These are phyloP conservation scores for Vitis riparia DNA, from an alignment of 164 flowering plant genomes.

Conservation along the genomic window DNA sequence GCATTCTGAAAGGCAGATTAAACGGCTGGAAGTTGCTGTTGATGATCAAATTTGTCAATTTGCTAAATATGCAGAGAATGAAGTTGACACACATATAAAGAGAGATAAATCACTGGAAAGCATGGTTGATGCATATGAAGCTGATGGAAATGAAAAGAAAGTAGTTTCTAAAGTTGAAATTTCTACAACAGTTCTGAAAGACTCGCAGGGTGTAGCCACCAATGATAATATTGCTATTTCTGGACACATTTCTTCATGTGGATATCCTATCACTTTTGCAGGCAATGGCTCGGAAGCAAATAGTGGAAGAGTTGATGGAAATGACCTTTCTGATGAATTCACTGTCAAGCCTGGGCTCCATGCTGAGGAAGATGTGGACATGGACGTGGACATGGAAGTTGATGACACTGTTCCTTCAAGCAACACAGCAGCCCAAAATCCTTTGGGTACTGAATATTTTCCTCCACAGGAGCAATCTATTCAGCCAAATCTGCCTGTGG, in stretches of 20 bases:
- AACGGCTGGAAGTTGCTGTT: constrained; percentile 46
- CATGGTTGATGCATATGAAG: constrained; percentile 21
- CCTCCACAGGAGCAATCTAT: constrained; percentile 20
- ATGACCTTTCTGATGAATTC: constrained; percentile 16
- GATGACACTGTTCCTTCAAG: constrained; percentile 52
- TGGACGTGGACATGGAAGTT: constrained; percentile 99
- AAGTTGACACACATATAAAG: constrained; percentile 19
- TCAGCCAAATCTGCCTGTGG: constrained; percentile 26
- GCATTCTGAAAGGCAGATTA: constrained; percentile 67
- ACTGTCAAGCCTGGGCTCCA: constrained; percentile 16
- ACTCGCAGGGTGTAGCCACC: background rate
- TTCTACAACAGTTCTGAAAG: background rate
- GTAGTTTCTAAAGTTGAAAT: constrained; percentile 7
- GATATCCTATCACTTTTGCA: constrained; percentile 9
- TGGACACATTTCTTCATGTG: constrained; percentile 17
- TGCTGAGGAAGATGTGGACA: constrained; percentile 67
- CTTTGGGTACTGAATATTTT: constrained; percentile 6
- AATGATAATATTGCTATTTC: constrained; percentile 4
- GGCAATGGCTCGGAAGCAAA: constrained; percentile 10
- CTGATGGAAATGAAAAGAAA: constrained; percentile 18
- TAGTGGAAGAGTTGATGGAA: constrained; percentile 18
- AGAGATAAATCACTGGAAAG: constrained; percentile 18
- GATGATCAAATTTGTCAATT: constrained; percentile 34
- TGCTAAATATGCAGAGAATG: constrained; percentile 28
- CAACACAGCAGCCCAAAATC: constrained; percentile 14